Base-by-base conservation (phyloP, 768 basidiomycete species). In the Rhizopogon salebrosus region DNA sequence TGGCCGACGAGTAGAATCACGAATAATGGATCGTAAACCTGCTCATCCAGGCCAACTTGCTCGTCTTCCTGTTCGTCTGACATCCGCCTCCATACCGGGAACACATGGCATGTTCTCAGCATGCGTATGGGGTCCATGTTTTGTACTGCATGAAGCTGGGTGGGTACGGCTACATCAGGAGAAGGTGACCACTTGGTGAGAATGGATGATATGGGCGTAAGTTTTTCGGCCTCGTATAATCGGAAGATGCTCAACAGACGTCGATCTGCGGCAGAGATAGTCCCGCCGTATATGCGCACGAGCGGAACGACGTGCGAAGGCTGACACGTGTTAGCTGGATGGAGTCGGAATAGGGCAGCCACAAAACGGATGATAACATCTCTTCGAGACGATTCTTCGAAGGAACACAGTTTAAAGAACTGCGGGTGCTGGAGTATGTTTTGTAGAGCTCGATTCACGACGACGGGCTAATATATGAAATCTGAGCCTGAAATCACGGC, bases 311-410 rank as follows among this genome's bases (percentile, higher is more conserved):
- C 70, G 57, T 95, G 91, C 3, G 81, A 86, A 9, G 85, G 77
- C 64, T 95, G 95, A 61, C 90, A 95, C 2, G 92, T 87, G 60
- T 92, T 92, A 11, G 75, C 68, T 0, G 93, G 90, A 61, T 94
- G 85, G 13, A 85, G 75, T 51, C 78, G 67, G 73, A 95, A 97
- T 1, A 95, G 74, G 3, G 71, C 67, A 41, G 82, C 75, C 3
- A 95, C 68, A 1, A 90, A 67, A n/a, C 69, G 59, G 35, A 85
- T 72, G 26, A 89, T 63, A 2, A 74, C 69, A 22, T 78, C 73
- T 20, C 83, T 76, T 27, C 68, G 61, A 4, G 64, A 57, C 4
- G 62, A 51, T 14, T 43, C 53, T 11, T 60, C 58, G 59, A 63
- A n/a, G 53, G 51, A 37, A 40, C 76, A 78, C 11, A 79, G 51